phyloP scores from a whole-genome alignment of 768 basidiomycete genomes.

The Inosperma sp. region DNA sequence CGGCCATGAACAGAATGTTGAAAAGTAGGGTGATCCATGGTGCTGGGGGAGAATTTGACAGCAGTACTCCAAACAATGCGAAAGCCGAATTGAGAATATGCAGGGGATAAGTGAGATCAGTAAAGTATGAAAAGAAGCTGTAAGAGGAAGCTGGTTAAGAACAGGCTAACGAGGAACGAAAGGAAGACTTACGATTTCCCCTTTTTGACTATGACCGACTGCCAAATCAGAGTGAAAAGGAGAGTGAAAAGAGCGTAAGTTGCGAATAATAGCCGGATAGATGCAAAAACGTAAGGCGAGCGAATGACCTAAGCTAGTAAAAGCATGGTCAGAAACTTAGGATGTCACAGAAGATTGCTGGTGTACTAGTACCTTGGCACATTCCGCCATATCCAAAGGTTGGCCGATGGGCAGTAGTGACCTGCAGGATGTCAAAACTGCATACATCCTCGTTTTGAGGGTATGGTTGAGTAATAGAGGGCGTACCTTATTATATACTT shows the following conservation, averaged over 20 bases:
- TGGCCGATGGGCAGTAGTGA: too few species aligned
- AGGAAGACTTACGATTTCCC: slow-evolving; percentile 33
- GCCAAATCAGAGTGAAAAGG: slow-evolving; percentile 36
- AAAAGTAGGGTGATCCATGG: slow-evolving; percentile 50
- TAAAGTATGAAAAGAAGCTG: slow-evolving; percentile 66
- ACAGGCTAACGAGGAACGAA: slow-evolving; percentile 4
- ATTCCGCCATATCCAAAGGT: too few species aligned
- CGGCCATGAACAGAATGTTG: slow-evolving; percentile 45
- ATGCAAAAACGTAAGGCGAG: slow-evolving; percentile 40
- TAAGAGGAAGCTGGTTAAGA: background rate
- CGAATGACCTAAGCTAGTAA: too few species aligned
- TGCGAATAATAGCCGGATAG: slow-evolving; percentile 44
- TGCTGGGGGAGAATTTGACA: slow-evolving; percentile 48
- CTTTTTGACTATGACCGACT: slow-evolving; percentile 23
- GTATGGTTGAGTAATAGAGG: too few species aligned
- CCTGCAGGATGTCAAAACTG: too few species aligned
- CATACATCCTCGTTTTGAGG: too few species aligned
- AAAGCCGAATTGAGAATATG: slow-evolving; percentile 59
- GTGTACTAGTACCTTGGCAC: too few species aligned
- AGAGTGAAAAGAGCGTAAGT: slow-evolving; percentile 44
- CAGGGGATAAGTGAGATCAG: slow-evolving; percentile 54
- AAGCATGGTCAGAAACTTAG: too few species aligned
- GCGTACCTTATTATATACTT: too few species aligned
- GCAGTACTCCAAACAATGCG: slow-evolving; percentile 52
- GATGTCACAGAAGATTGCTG: too few species aligned